Evolutionary conservation across 768 basidiomycete species (phyloP).

Genomic region (Leucocoprinus birnbaumii): DNA sequence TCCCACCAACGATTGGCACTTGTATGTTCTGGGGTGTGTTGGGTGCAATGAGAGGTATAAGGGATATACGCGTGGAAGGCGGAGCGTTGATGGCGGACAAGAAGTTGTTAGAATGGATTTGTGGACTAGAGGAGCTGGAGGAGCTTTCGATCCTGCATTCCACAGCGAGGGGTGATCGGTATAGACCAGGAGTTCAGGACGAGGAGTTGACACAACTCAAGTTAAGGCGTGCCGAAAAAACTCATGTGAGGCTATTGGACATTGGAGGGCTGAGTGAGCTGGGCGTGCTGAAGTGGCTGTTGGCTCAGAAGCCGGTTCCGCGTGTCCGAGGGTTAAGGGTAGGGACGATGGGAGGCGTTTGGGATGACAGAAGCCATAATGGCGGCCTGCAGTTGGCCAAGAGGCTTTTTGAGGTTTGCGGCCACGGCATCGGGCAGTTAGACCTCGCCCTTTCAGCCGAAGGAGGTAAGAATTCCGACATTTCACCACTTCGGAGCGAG

Average conservation of each 20-base stretch:
- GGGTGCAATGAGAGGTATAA: neutral
- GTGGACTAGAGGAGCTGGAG: slow-evolving; percentile 5
- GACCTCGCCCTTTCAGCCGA: neutral
- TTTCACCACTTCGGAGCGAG: too few relatives aligned
- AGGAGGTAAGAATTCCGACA: neutral
- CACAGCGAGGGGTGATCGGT: too few relatives aligned
- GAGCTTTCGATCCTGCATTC: neutral
- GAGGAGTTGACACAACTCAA: too few relatives aligned
- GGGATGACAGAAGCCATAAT: neutral
- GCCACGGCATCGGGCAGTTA: neutral
- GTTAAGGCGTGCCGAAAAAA: neutral
- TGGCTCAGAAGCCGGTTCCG: neutral
- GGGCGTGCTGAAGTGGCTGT: slow-evolving; percentile 2
- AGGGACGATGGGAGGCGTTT: neutral
- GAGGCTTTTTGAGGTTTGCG: neutral
- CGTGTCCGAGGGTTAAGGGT: slow-evolving; percentile 1
- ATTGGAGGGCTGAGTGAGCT: neutral
- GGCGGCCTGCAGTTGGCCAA: neutral
- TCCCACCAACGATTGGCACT: neutral
- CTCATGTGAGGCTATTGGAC: neutral
- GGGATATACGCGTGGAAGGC: neutral
- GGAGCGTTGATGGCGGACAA: neutral
- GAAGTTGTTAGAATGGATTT: neutral
- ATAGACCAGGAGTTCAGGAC: too few relatives aligned
- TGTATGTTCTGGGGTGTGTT: neutral